These are phyloP conservation scores for Amanita subjunquillea DNA, from an alignment of 768 basidiomycete species.

Conservation along the genomic window DNA sequence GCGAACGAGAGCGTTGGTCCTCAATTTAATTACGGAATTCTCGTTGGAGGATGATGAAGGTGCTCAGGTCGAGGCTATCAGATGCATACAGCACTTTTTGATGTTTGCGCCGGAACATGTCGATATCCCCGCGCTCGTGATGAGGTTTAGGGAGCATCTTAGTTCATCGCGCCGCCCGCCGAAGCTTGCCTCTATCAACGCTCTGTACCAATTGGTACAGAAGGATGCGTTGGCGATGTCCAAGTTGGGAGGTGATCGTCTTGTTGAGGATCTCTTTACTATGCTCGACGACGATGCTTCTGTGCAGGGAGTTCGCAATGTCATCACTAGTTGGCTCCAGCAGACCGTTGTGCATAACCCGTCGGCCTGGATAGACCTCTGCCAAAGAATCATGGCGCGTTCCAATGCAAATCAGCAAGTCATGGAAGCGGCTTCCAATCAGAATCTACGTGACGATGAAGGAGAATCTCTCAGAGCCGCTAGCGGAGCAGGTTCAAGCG, in stretches of 20 bases:
- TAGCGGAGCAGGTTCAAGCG: slow-evolving; percentile 6
- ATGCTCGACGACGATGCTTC: slow-evolving; percentile 93
- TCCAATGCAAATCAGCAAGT: slow-evolving; percentile 80
- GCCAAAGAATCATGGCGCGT: slow-evolving; percentile 93
- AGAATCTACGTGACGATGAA: slow-evolving; percentile 77
- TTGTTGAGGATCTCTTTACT: slow-evolving; percentile 91
- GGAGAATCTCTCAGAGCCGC: slow-evolving; percentile 61
- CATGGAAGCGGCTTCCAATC: slow-evolving; percentile 46
- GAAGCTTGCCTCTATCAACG: slow-evolving; percentile 92
- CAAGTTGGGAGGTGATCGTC: slow-evolving; percentile 83
- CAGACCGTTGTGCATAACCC: slow-evolving; percentile 92
- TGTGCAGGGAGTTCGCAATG: slow-evolving; percentile 87
- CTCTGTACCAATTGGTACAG: slow-evolving; percentile 93
- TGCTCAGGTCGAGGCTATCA: slow-evolving; percentile 87
- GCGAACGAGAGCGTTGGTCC: slow-evolving; percentile 66
- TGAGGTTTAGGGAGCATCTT: slow-evolving; percentile 69
- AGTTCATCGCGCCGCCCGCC: slow-evolving; percentile 74
- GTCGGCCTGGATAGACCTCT: slow-evolving; percentile 96
- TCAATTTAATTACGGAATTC: slow-evolving; percentile 82
- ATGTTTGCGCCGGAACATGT: slow-evolving; percentile 90
- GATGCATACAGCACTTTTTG: slow-evolving; percentile 91
- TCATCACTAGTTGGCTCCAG: slow-evolving; percentile 89
- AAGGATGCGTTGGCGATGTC: slow-evolving; percentile 89
- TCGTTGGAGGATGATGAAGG: slow-evolving; percentile 79
- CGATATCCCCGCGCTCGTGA: slow-evolving; percentile 70